Conservation (phyloP, 441 rosid genomes). For the Euphorbia corollata region DNA sequence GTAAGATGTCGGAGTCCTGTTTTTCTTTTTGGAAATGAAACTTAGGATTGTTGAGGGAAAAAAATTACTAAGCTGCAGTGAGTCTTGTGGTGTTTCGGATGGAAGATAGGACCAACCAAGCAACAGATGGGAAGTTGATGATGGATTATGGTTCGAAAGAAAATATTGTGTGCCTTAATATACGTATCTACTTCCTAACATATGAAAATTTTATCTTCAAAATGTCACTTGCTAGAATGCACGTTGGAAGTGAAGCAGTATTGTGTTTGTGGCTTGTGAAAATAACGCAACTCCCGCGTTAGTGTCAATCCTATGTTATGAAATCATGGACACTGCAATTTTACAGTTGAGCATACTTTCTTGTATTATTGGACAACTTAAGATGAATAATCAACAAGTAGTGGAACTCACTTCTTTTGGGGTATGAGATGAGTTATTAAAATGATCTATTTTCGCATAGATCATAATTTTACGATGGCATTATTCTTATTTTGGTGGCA, state of each 20-base stretch:
- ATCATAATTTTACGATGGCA: not conserved
- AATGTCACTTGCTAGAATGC: not conserved
- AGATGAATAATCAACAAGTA: no score
- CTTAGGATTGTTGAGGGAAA: not conserved
- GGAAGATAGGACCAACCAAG: not conserved
- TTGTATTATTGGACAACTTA: not conserved
- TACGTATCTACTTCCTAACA: not conserved
- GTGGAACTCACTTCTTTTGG: not conserved
- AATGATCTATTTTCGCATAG: not conserved
- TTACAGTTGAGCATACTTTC: not conserved
- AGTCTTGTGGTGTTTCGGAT: not conserved
- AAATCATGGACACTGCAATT: not conserved
- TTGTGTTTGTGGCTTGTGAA: not conserved
- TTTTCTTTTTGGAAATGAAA: not conserved
- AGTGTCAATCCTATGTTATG: not conserved
- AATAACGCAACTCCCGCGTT: not conserved
- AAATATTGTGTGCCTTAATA: not conserved
- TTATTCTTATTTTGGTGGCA: not conserved
- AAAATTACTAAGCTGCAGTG: not conserved
- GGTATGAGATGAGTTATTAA: not conserved
- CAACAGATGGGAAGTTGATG: not conserved
- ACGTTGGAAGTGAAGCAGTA: not conserved
- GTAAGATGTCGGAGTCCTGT: not conserved
- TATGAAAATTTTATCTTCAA: not conserved
- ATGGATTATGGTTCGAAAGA: not conserved